Base-by-base conservation (phyloP, 805 yeast genomes). In the Candida hispaniensis region DNA sequence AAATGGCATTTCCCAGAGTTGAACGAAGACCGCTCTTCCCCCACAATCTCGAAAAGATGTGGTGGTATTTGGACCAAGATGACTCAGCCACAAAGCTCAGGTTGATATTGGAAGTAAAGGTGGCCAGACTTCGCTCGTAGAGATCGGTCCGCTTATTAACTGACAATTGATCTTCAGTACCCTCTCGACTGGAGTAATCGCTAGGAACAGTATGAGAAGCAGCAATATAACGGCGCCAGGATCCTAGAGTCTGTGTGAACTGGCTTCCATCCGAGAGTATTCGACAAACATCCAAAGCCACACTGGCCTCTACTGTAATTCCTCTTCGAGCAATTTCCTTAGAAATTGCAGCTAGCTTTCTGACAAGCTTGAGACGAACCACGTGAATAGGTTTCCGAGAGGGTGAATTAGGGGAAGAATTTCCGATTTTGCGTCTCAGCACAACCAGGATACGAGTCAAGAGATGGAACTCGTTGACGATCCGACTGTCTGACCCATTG, bases 301-400 rank as follows among this genome's bases (percentile, higher is more conserved):
- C 13, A 6, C 13, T 2, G n/a, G 24, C 13, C 5, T 32, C 36
- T 7, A 32, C 36, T 18, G 11, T 17, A 10, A 32, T 5, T 14
- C 18, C 23, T 12, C 36, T 12, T 13, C 36, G 15, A 4, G 36
- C 36, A 13, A 32, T 24, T 18, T 32, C 36, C 23, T 23, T 32
- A 14, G 18, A n/a, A 20, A 32, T 7, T 7, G 22, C 17, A 1
- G 36, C 24, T 19, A 32, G 28, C 12, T 32, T 32, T 12, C 36
- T 27, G 5, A 28, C 36, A 14, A 32, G 14, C 17, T 32, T 32
- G 22, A 32, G 14, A 7, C 36, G 16, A 17, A 18, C 24, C 9
- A n/a, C n/a, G n/a, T n/a, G n/a, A n/a, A n/a, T n/a, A n/a, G n/a
- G n/a, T n/a, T n/a, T n/a, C n/a, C n/a, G n/a, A n/a, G n/a, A n/a